These are phyloP conservation scores for Pestalotiopsis fici DNA, from an alignment of 2,329 filamentous ascomycete species.

Conservation along the genomic window DNA sequence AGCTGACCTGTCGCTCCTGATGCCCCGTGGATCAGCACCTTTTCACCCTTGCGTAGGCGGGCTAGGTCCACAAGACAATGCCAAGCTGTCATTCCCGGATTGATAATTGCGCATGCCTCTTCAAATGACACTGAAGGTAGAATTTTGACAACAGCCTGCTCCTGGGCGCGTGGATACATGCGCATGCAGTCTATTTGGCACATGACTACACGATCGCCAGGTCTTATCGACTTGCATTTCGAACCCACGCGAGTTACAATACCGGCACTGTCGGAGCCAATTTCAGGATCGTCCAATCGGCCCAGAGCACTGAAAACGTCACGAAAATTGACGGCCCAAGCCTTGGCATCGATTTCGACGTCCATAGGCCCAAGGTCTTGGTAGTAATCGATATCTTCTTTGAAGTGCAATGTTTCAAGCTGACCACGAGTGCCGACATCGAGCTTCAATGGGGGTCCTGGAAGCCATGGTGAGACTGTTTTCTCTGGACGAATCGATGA, in stretches of 20 bases:
- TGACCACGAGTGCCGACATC: background rate
- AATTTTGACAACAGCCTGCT: background rate
- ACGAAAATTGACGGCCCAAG: slow-evolving; percentile 1
- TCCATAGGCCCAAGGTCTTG: background rate
- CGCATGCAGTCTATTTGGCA: slow-evolving; percentile 19
- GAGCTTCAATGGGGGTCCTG: background rate
- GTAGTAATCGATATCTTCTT: background rate
- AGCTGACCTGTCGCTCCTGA: slow-evolving; percentile 10
- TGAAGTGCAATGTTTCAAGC: slow-evolving; percentile 3
- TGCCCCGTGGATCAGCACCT: slow-evolving; percentile 8
- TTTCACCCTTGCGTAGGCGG: background rate
- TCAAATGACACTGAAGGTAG: background rate
- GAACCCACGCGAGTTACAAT: slow-evolving; percentile 11
- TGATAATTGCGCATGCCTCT: background rate
- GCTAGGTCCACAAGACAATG: slow-evolving; percentile 17
- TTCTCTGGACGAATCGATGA: background rate
- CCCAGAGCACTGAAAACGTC: slow-evolving; percentile 4
- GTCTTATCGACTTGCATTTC: slow-evolving; percentile 24
- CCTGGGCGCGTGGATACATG: slow-evolving; percentile 16
- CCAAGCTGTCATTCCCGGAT: slow-evolving; percentile 19
- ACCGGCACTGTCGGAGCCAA: slow-evolving; percentile 2
- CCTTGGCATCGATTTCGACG: background rate
- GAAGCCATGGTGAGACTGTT: background rate
- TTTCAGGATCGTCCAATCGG: background rate
- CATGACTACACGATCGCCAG: slow-evolving; percentile 16